Conservation (phyloP, 1,139 yeast species). For the Candida sp. region DNA sequence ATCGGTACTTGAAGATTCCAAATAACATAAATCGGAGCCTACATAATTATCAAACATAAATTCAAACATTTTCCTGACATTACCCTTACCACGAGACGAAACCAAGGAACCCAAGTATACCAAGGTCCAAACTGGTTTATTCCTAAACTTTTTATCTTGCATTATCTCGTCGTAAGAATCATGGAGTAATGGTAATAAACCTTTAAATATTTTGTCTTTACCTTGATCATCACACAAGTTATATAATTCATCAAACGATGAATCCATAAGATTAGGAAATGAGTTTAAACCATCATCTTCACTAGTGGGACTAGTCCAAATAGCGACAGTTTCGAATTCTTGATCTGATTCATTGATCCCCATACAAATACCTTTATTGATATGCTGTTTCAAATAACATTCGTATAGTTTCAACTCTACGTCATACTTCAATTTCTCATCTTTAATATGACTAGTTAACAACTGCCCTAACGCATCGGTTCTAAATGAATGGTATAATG, state of each 20-base stretch:
- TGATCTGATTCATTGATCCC: conserved; percentile 43
- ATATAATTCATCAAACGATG: conserved; percentile 57
- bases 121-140: conserved; percentile 49
- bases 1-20: conserved; percentile 53
- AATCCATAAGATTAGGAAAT: conserved; percentile 47
- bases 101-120: conserved; percentile 60
- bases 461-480: conserved; percentile 51
- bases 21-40: conserved; percentile 42
- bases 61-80: conserved; percentile 56
- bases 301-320: conserved; percentile 60
- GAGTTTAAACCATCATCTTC: conserved; percentile 43
- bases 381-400: conserved; percentile 55
- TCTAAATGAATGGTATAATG: conserved; percentile 49
- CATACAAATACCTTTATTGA: conserved; percentile 52
- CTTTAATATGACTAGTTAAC: conserved; percentile 41
- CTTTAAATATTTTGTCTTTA: conserved; percentile 51
- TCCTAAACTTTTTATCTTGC: conserved; percentile 30
- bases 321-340: conserved; percentile 58
- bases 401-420: conserved; percentile 52
- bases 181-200: conserved; percentile 55
- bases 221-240: conserved; percentile 51
- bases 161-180: conserved; percentile 43
- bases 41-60: conserved; percentile 50
- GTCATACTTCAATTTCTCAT: conserved; percentile 28
- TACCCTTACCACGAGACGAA: conserved; percentile 66